Conservation (phyloP, 805 yeast genomes). For the Hanseniaspora hatyaiensis region DNA sequence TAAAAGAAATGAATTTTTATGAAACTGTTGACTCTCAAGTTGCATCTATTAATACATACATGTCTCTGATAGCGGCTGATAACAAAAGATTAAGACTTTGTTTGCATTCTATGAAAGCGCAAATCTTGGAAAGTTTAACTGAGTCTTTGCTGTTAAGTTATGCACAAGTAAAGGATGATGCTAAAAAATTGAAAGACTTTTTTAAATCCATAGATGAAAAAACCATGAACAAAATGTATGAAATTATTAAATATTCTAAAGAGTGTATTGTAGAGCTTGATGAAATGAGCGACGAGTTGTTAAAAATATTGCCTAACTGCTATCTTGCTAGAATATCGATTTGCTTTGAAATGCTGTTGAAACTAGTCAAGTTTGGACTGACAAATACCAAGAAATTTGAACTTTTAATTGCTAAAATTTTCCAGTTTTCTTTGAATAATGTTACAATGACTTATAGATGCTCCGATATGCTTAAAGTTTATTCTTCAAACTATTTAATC, state of each 20-base stretch:
- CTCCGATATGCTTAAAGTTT: slow-evolving; percentile 24
- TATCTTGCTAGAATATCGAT: slow-evolving; percentile 20
- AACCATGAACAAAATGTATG: slow-evolving; percentile 40
- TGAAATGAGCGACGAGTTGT: slow-evolving; percentile 15
- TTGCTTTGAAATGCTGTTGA: slow-evolving; percentile 20
- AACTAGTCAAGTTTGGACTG: slow-evolving; percentile 4
- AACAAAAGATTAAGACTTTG: slow-evolving; percentile 39
- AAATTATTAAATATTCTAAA: slow-evolving; percentile 37
- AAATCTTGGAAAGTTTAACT: slow-evolving; percentile 46
- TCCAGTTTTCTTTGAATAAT: slow-evolving; percentile 18
- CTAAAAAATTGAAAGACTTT: slow-evolving; percentile 21
- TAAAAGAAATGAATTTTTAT: slow-evolving; percentile 17
- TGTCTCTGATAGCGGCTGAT: slow-evolving; percentile 30
- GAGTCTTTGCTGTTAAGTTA: slow-evolving; percentile 6
- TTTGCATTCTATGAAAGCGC: slow-evolving; percentile 54
- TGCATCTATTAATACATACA: slow-evolving; percentile 34
- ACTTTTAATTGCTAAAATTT: slow-evolving; percentile 24
- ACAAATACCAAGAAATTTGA: slow-evolving; percentile 22
- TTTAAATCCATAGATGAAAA: slow-evolving; percentile 32
- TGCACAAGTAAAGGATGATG: slow-evolving; percentile 22
- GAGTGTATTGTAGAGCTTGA: slow-evolving; percentile 9
- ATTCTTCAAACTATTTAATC: slow-evolving; percentile 40
- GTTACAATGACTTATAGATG: slow-evolving; percentile 8
- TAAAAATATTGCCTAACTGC: slow-evolving; percentile 3
- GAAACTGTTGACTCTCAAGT: slow-evolving; percentile 36